Conservation (phyloP, 2,329 filamentous ascomycete species). For the Sclerotinia trifoliorum region DNA sequence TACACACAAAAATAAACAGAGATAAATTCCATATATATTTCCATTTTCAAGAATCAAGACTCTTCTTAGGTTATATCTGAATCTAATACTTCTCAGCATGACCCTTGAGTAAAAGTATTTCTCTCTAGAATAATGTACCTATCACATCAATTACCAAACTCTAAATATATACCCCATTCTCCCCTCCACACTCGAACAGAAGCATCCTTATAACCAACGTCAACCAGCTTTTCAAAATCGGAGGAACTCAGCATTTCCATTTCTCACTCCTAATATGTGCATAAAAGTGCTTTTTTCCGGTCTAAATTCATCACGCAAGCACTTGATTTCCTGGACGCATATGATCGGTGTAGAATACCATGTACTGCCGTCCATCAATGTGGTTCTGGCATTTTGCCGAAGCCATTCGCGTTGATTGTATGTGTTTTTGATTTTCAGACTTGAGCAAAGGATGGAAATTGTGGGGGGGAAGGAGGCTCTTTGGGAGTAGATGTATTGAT, state of each 20-base stretch:
- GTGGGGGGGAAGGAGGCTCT: constrained; percentile 24
- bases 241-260: constrained; percentile 29
- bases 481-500: not conserved
- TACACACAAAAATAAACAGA: not conserved
- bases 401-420: constrained; percentile 34
- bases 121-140: constrained; percentile 24
- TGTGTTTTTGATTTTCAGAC: constrained; percentile 28
- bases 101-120: not conserved
- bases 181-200: constrained; percentile 33
- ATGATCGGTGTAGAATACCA: constrained; percentile 30
- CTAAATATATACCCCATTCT: constrained; percentile 34
- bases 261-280: constrained; percentile 25
- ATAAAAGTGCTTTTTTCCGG: constrained; percentile 18
- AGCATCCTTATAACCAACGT: constrained; percentile 35
- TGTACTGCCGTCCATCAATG: constrained; percentile 33
- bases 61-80: constrained; percentile 26
- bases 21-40: no score
- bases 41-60: no score
- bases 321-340: not conserved
- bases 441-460: constrained; percentile 28
- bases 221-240: constrained; percentile 31
- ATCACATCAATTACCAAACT: constrained; percentile 36
- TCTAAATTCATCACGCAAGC: constrained; percentile 28
- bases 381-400: constrained; percentile 33
- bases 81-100: constrained; percentile 22